Conservation (phyloP, 805 yeast genomes). For the Metschnikowia hibisci region DNA sequence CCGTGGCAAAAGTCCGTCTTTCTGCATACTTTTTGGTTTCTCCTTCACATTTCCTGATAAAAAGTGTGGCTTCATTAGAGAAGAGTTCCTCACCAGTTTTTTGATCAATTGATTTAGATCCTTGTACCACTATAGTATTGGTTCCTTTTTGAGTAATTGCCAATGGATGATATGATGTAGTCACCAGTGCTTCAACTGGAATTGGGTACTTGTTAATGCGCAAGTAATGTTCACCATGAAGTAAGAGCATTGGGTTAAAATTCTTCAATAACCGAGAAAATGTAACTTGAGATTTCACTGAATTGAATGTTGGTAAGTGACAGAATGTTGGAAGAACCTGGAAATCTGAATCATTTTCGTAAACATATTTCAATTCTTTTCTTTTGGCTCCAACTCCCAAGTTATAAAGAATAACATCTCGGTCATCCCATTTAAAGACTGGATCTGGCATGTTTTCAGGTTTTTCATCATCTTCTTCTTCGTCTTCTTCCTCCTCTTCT, state of each 20-base stretch:
- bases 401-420: constrained; percentile 79
- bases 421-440: constrained; percentile 56
- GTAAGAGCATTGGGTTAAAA: constrained; percentile 82
- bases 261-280: constrained; percentile 63
- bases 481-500: constrained; percentile 34
- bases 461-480: constrained; percentile 35
- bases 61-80: constrained; percentile 79
- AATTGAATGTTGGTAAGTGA: constrained; percentile 78
- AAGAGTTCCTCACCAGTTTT: constrained; percentile 66
- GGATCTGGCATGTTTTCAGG: constrained; percentile 38
- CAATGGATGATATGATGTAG: constrained; percentile 62
- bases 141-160: constrained; percentile 81
- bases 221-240: constrained; percentile 94
- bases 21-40: constrained; percentile 44
- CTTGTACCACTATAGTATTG: constrained; percentile 75
- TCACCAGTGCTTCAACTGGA: constrained; percentile 64
- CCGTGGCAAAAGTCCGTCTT: constrained; percentile 58
- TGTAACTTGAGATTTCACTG: constrained; percentile 52
- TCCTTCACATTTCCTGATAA: constrained; percentile 72
- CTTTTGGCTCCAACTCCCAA: constrained; percentile 84
- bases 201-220: constrained; percentile 73
- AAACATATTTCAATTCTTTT: constrained; percentile 70
- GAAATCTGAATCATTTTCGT: constrained; percentile 73
- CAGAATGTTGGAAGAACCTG: constrained; percentile 88
- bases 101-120: constrained; percentile 64